Evolutionary conservation across 139 green algal genomes (phyloP), one percentile per base, ranked within the genome.

Genomic region (Chlorella sp.): DNA sequence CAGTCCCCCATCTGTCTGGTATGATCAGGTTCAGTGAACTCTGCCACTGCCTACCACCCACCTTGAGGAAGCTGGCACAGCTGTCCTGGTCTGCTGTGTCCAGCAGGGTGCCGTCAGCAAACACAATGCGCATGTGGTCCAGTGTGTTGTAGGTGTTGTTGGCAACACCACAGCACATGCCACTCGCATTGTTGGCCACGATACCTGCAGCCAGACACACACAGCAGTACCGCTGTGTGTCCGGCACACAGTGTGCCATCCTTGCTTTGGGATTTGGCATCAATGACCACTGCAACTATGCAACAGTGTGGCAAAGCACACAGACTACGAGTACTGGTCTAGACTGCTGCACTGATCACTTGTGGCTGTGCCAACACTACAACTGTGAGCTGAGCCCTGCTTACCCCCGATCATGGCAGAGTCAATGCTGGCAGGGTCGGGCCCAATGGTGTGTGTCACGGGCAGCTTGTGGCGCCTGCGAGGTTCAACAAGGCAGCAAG

Each of bases 371-470:
- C n/a, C n/a, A n/a, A n/a, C n/a, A n/a, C n/a, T n/a, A n/a, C n/a
- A n/a, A n/a, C n/a, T n/a, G n/a, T n/a, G n/a, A n/a, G n/a, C n/a
- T n/a, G n/a, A n/a, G n/a, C n/a, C n/a, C n/a, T 96, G 65, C 94
- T n/a, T n/a, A n/a, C n/a, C 94, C 51, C 93, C 93, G 35, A 97
- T 91, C 84, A 89, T 89, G 71, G 82, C 77, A 17, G 36, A 90
- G 83, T 97, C 94, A 69, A 98, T 97, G 74, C 88, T 96, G 33
- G 89, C 93, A 5, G 94, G 94, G 80, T 98, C 94, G 0, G 94
- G 94, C 0, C 94, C 94, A 72, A 98, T 96, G 89, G 97, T 98
- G 89, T 98, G 97, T 86, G 96, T 89, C 5, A 93, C 76, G 5
- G 83, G 81, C 70, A 90, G 83, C 63, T 88, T 90, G 77, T 86